phyloP scores from a whole-genome alignment of 352 stramenopile species.

The Globisporangium solare region DNA sequence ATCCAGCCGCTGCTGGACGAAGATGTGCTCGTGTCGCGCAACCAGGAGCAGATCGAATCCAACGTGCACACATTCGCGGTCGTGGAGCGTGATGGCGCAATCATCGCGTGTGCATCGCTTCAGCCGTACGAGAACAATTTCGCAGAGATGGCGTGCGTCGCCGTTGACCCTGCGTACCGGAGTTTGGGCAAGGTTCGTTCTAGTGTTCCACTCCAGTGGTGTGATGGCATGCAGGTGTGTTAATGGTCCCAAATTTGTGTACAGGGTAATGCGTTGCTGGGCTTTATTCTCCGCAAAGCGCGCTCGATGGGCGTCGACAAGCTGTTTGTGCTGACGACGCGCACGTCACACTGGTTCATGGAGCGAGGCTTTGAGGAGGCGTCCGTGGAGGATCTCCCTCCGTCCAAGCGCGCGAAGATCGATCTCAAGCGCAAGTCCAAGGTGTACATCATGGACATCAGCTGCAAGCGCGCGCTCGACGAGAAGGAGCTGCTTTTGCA shows the following conservation, averaged over 20 bases:
- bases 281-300: conserved; percentile 87
- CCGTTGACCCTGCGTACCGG: conserved; percentile 85
- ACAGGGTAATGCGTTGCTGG: conserved; percentile 87
- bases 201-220: not conserved
- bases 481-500: conserved; percentile 82
- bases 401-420: conserved; percentile 72
- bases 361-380: conserved; percentile 94
- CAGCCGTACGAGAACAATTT: conserved; percentile 89
- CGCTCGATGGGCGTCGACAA: conserved; percentile 82
- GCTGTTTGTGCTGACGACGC: conserved; percentile 97
- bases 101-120: conserved; percentile 86
- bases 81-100: conserved; percentile 84
- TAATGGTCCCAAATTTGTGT: not conserved
- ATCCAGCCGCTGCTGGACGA: conserved; percentile 87
- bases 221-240: too few relatives aligned
- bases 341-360: conserved; percentile 98
- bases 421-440: conserved; percentile 83
- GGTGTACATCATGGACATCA: conserved; percentile 89
- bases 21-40: conserved; percentile 83
- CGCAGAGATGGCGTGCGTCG: conserved; percentile 89
- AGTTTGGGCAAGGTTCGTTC: conserved; percentile 62
- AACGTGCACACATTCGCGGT: conserved; percentile 87
- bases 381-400: conserved; percentile 81
- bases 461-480: conserved; percentile 71
- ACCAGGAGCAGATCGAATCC: conserved; percentile 86